These are phyloP conservation scores for Paecilomyces dactylethromorphus DNA, from an alignment of 2,329 filamentous ascomycete species.

Conservation along the genomic window DNA sequence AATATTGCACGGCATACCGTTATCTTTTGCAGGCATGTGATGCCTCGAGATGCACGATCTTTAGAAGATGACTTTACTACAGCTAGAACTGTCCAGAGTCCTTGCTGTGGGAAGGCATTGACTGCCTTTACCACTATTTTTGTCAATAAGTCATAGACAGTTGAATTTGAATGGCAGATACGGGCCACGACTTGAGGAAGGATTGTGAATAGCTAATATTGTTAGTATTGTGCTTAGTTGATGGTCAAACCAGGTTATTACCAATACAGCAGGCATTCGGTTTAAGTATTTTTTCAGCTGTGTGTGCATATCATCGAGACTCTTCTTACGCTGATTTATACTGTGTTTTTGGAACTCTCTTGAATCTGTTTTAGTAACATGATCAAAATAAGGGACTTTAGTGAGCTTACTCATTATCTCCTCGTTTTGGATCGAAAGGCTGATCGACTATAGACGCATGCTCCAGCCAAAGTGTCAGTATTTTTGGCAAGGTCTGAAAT, in stretches of 20 bases:
- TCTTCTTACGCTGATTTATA: conserved; percentile 50
- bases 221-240: conserved; percentile 11
- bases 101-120: conserved; percentile 78
- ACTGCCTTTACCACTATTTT: conserved; percentile 84
- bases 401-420: conserved; percentile 35
- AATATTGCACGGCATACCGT: conserved; percentile 19
- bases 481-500: conserved; percentile 85
- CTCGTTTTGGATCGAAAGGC: conserved; percentile 45
- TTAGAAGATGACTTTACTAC: conserved; percentile 73
- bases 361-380: conserved; percentile 7
- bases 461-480: conserved; percentile 91
- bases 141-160: conserved; percentile 70
- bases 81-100: conserved; percentile 83
- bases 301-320: conserved; percentile 63
- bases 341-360: conserved; percentile 44
- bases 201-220: conserved; percentile 48
- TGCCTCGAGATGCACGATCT: conserved; percentile 57
- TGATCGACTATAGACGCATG: conserved; percentile 71
- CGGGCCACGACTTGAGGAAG: conserved; percentile 93
- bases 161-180: conserved; percentile 75
- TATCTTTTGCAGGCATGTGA: conserved; percentile 35
- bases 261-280: conserved; percentile 41
- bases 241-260: conserved; percentile 10
- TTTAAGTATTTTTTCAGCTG: conserved; percentile 74
- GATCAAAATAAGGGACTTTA: background rate